phyloP scores from a whole-genome alignment of 2,329 filamentous ascomycete species.

The Endoconidiophora laricicola region DNA sequence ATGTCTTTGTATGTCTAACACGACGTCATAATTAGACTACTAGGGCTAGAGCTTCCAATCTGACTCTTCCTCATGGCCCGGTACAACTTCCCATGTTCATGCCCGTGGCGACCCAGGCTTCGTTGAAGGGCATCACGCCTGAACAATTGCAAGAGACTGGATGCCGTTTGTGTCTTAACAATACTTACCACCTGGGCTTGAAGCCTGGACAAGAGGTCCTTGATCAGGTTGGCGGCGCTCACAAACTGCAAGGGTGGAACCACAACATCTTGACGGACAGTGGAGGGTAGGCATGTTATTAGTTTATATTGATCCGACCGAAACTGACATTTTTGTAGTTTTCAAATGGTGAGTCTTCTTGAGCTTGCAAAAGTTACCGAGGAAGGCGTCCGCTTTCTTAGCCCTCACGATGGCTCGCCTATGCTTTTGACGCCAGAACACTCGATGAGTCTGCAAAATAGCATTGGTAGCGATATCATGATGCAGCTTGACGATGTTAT shows the following conservation, averaged over 20 bases:
- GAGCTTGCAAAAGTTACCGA: conserved; percentile 90
- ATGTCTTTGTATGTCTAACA: not conserved
- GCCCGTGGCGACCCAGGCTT: conserved; percentile 94
- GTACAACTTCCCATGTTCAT: conserved; percentile 92
- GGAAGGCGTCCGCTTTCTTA: conserved; percentile 88
- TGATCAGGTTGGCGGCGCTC: conserved; percentile 76
- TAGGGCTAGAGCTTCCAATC: conserved; percentile 73
- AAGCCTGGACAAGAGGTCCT: conserved; percentile 87
- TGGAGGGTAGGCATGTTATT: conserved; percentile 36
- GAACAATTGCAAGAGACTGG: conserved; percentile 80
- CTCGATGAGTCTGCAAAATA: conserved; percentile 90
- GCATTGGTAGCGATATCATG: conserved; percentile 94
- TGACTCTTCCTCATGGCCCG: conserved; percentile 79
- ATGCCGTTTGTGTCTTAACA: conserved; percentile 86
- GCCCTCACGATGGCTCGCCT: conserved; percentile 81
- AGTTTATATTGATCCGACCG: not conserved
- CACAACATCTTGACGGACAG: conserved; percentile 84
- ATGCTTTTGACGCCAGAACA: conserved; percentile 98
- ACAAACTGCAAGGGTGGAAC: conserved; percentile 87
- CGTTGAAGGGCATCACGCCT: conserved; percentile 83
- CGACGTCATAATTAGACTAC: conserved; percentile 49
- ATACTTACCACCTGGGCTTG: conserved; percentile 90
- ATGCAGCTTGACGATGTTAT: conserved; percentile 99
- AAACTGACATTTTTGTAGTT: conserved; percentile 36
- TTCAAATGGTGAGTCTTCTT: conserved; percentile 96